These are phyloP conservation scores for Orbilia oligospora DNA, from an alignment of 2,329 filamentous ascomycete genomes.

Conservation along the genomic window DNA sequence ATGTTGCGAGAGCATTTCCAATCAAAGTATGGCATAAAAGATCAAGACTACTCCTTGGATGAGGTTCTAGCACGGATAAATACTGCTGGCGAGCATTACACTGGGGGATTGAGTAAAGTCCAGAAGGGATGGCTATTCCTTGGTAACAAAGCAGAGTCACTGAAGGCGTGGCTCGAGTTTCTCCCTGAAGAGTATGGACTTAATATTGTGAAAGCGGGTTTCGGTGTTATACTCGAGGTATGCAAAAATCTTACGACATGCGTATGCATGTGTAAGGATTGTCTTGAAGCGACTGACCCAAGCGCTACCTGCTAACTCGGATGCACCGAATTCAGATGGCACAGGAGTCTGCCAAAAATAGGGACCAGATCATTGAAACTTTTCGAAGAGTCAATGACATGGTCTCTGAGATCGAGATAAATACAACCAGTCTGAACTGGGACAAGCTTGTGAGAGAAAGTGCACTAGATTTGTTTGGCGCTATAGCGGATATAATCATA, in stretches of 20 bases:
- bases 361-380: conserved; percentile 9
- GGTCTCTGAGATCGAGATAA: conserved; percentile 18
- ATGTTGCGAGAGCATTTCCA: background rate
- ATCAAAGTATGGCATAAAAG: conserved; percentile 5
- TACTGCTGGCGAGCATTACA: background rate
- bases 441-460: conserved; percentile 2
- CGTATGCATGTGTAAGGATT: background rate
- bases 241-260: background rate
- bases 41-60: conserved; percentile 1
- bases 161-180: conserved; percentile 22
- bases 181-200: conserved; percentile 9
- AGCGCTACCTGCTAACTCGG: background rate
- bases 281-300: background rate
- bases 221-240: conserved; percentile 17
- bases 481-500: conserved; percentile 5
- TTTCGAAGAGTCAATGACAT: background rate
- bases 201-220: conserved; percentile 7
- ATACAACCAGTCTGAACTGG: background rate
- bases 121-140: conserved; percentile 2
- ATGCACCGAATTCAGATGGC: background rate
- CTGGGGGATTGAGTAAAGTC: background rate
- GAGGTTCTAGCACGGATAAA: background rate
- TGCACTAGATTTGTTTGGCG: conserved; percentile 3
- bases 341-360: conserved; percentile 11
- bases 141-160: background rate